phyloP scores from a whole-genome alignment of 306 rosid species.

The Fragaria vesca region DNA sequence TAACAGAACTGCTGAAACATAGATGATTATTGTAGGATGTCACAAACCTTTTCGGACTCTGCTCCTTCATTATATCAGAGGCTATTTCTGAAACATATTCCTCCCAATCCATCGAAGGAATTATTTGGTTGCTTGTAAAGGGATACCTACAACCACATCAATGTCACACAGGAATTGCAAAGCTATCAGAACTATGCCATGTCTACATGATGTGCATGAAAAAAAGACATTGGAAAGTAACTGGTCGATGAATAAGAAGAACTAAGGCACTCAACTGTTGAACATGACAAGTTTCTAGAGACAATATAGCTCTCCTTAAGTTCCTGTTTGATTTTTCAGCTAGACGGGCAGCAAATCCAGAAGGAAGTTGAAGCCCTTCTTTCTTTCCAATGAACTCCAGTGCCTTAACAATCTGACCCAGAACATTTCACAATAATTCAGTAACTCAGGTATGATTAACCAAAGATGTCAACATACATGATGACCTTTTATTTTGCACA shows the following conservation, averaged over 20 bases:
- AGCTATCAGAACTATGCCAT: conserved; percentile 24
- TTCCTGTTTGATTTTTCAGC: conserved; percentile 82
- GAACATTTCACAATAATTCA: background rate
- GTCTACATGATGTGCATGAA: background rate
- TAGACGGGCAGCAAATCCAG: conserved; percentile 67
- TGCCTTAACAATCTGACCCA: conserved; percentile 61
- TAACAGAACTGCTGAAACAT: background rate
- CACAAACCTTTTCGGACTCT: conserved; percentile 87
- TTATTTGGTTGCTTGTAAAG: conserved; percentile 63
- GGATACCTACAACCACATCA: conserved; percentile 67
- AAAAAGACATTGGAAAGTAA: background rate
- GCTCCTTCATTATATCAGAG: conserved; percentile 95
- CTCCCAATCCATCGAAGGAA: conserved; percentile 96
- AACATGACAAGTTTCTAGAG: conserved; percentile 88
- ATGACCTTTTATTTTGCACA: background rate
- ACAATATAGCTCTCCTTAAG: conserved; percentile 78
- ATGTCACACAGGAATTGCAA: conserved; percentile 20
- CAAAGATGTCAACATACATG: background rate
- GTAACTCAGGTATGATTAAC: background rate
- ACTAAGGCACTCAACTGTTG: conserved; percentile 62
- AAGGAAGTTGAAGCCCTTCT: conserved; percentile 82
- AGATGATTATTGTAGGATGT: background rate
- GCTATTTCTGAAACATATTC: conserved; percentile 86
- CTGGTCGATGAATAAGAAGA: background rate
- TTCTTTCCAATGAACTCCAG: conserved; percentile 77